Base-by-base conservation (phyloP, 768 basidiomycete species). In the Mycena albidolilacea region DNA sequence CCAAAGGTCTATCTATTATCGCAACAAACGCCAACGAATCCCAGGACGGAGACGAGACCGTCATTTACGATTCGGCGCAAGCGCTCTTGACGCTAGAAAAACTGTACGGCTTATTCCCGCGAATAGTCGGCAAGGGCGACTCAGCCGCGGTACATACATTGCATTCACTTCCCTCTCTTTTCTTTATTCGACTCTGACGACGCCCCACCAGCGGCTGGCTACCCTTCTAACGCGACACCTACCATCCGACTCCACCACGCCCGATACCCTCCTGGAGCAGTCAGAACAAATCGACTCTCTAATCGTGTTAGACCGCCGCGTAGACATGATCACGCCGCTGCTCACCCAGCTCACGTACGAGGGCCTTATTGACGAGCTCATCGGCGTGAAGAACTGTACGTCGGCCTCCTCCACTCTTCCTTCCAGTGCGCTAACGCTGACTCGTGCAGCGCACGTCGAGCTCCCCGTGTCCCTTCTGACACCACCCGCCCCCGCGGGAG, bases 321-420 rank as follows among this genome's bases (percentile, higher is more conserved):
- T 94, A 11, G 98, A 99, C 78, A 94, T 98, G 94, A 91, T 99
- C 71, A 98, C 98, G 0, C 96, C 98, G 1, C 85, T 99, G 63
- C 89, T 97, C 58, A 99, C 98, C 3, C 97, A 99, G 78, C 85
- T 99, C 69, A 99, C 98, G 0, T 99, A 99, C 76, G 94, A 99
- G 80, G 98, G 98, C 21, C 91, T 99, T 60, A 87, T 98, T 43
- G 98, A 99, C 79, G 98, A 99, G 81, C 84, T 96, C 44, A 86
- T 98, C 59, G 94, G 95, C 0, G 92, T 99, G 73, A 93, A 90
- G 81, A 96, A 98, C 78, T 93, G 97, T 96, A 77, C 71, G 92
- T 82, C 11, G 5, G 19, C 35, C 67, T 17, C 43, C 48, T 63
- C 41, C n/a, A 23, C 48, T 60, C n/a, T 55, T 10, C 52, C n/a